These are phyloP conservation scores for Lepidium africanum DNA, from an alignment of 345 rosid genomes.

Conservation along the genomic window DNA sequence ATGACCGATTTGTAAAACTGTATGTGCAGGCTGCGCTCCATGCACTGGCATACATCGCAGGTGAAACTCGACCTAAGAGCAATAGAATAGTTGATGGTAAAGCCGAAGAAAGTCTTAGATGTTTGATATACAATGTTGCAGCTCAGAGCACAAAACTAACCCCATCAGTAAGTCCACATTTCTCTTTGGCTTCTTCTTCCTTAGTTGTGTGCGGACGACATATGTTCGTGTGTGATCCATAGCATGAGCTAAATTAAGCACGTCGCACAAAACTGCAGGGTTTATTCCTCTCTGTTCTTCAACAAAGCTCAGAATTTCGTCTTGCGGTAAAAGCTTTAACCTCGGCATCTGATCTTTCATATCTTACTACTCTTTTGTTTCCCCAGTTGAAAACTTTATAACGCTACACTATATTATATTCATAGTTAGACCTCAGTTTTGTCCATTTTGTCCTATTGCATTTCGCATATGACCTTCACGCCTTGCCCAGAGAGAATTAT, in stretches of 20 bases:
- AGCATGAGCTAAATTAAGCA: constrained; percentile 1
- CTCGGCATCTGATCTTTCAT: background rate
- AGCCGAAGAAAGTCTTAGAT: constrained; percentile 76
- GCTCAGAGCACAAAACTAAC: constrained; percentile 71
- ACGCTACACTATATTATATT: background rate
- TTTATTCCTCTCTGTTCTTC: constrained; percentile 63
- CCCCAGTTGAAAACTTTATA: background rate
- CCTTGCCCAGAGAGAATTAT: background rate
- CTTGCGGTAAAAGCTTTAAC: constrained; percentile 47
- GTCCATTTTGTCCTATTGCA: background rate
- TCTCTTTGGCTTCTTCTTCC: background rate
- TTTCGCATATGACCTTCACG: background rate
- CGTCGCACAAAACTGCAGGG: constrained; percentile 43
- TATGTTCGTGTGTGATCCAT: background rate
- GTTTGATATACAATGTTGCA: constrained; percentile 64
- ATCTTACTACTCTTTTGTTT: background rate
- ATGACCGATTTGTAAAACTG: constrained; percentile 13
- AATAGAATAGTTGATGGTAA: constrained; percentile 37
- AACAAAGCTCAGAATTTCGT: constrained; percentile 70
- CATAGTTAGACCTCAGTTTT: background rate
- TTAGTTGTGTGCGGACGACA: background rate
- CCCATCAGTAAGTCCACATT: constrained; percentile 51
- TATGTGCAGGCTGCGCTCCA: constrained; percentile 69
- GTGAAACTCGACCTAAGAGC: constrained; percentile 54
- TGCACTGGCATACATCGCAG: constrained; percentile 69